A percentile compares a stretch with the other conserved stretches of the same genome.
Evolutionary conservation across 1,284 basidiomycete genomes (phyloP).

Genomic region (Rhizopogon hawkerae): DNA sequence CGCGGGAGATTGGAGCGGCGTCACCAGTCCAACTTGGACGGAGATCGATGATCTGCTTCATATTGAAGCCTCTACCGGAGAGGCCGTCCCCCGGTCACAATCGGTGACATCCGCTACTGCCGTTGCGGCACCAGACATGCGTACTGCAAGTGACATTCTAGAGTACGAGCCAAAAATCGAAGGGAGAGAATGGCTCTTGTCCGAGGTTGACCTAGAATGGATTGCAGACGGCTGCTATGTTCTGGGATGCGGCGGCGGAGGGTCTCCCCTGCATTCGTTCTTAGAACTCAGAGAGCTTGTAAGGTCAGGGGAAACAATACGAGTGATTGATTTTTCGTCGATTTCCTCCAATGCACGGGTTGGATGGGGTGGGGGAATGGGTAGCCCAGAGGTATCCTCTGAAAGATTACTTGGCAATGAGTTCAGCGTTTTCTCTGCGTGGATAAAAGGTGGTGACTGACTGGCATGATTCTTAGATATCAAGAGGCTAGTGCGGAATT

Average conservation of each 20-base stretch:
- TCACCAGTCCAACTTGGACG: slow-evolving; percentile 19
- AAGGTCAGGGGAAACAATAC: slow-evolving; percentile 35
- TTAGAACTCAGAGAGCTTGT: slow-evolving; percentile 41
- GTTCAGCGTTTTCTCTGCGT: slow-evolving; percentile 26
- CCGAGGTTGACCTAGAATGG: slow-evolving; percentile 39
- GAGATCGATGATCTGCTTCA: slow-evolving; percentile 9
- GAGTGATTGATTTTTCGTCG: slow-evolving; percentile 30
- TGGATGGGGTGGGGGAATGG: slow-evolving; percentile 30
- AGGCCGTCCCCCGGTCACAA: background rate
- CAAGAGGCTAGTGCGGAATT: slow-evolving; percentile 23
- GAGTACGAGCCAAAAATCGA: slow-evolving; percentile 29
- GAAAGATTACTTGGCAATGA: slow-evolving; percentile 33
- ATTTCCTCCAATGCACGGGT: slow-evolving; percentile 23
- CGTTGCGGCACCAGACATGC: background rate
- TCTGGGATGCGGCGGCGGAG: slow-evolving; percentile 47
- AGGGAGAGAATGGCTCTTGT: slow-evolving; percentile 32
- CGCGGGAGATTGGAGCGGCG: slow-evolving; percentile 38
- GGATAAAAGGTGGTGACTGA: background rate
- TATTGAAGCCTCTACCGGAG: slow-evolving; percentile 7
- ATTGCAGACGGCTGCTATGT: slow-evolving; percentile 47
- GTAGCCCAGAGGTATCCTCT: slow-evolving; percentile 30
- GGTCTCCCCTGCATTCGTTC: slow-evolving; percentile 41
- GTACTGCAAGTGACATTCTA: slow-evolving; percentile 18
- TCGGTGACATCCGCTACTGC: slow-evolving; percentile 2
- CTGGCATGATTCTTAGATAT: slow-evolving; percentile 17